These are phyloP conservation scores for Fomitopsis palustris DNA, from an alignment of 1,284 basidiomycete species.

Conservation along the genomic window DNA sequence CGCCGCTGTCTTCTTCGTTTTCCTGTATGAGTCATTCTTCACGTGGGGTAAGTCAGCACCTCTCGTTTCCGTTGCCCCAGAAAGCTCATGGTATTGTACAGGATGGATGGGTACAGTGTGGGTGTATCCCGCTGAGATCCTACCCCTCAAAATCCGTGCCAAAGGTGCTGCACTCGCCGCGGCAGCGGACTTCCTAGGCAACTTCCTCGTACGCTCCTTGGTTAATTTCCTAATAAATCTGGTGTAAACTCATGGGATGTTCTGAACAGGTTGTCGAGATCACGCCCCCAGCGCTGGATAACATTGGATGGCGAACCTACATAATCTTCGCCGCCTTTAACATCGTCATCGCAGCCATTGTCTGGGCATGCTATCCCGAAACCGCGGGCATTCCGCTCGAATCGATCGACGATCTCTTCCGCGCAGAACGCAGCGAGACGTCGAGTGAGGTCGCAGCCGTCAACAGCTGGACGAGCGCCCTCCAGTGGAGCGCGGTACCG, in stretches of 20 bases:
- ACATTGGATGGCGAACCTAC: conserved; percentile 45
- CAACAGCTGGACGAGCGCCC: not conserved
- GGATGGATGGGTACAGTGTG: conserved; percentile 14
- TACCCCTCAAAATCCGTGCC: conserved; percentile 11
- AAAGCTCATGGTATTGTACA: not conserved
- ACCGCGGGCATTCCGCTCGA: conserved; percentile 41
- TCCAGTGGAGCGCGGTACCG: conserved; percentile 9
- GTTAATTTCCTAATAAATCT: no score
- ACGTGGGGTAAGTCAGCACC: conserved; percentile 7
- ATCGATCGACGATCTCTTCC: conserved; percentile 37
- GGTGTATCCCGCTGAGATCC: conserved; percentile 13
- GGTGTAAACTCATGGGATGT: no score
- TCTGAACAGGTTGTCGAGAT: conserved; percentile 43
- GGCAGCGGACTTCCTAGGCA: conserved; percentile 11
- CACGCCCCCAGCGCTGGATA: conserved; percentile 45
- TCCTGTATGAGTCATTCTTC: conserved; percentile 10
- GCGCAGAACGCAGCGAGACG: not conserved
- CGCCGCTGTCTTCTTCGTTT: conserved; percentile 11
- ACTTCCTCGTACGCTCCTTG: conserved; percentile 8
- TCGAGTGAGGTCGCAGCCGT: not conserved
- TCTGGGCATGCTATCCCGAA: conserved; percentile 45
- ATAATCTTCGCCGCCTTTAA: conserved; percentile 47
- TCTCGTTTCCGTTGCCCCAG: not conserved
- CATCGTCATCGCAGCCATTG: conserved; percentile 40
- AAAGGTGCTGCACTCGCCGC: conserved; percentile 13